phyloP scores from a whole-genome alignment of 179 eudicot genomes.

The Camellia oleifera region DNA sequence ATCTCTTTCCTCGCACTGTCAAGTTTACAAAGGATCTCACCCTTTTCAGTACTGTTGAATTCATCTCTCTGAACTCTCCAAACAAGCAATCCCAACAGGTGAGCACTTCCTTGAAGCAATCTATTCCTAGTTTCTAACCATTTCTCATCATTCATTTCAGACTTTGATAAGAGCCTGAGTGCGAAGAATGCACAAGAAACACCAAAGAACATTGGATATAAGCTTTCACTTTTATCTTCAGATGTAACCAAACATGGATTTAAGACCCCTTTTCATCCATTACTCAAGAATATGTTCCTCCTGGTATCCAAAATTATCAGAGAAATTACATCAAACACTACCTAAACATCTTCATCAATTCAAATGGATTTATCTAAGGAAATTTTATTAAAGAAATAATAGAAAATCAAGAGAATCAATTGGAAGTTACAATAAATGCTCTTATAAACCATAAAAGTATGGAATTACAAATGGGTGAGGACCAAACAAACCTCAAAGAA shows the following conservation, averaged over 20 bases:
- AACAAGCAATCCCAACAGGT: conserved; percentile 66
- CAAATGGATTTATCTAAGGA: neutral
- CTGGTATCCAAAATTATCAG: conserved; percentile 4
- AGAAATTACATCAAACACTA: neutral
- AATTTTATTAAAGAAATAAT: neutral
- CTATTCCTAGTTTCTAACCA: conserved; percentile 46
- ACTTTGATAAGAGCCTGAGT: conserved; percentile 40
- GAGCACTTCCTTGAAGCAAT: conserved; percentile 63
- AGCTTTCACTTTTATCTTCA: conserved; percentile 46
- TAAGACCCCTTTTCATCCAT: conserved; percentile 48
- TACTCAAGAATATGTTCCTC: conserved; percentile 21
- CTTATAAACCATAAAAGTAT: neutral
- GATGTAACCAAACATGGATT: conserved; percentile 19
- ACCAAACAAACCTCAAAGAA: conserved; percentile 1
- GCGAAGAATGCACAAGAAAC: conserved; percentile 73
- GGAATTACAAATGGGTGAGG: neutral
- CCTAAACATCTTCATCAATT: neutral
- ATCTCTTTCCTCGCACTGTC: conserved; percentile 47
- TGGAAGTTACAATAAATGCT: neutral
- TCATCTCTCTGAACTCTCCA: conserved; percentile 56
- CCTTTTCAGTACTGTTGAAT: conserved; percentile 17
- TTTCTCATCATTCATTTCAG: conserved; percentile 34
- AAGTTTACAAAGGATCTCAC: conserved; percentile 49
- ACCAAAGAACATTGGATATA: conserved; percentile 69
- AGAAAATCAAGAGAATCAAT: neutral